Base-by-base conservation (phyloP, 1,284 basidiomycete species). In the Xerocomus minutiporus region DNA sequence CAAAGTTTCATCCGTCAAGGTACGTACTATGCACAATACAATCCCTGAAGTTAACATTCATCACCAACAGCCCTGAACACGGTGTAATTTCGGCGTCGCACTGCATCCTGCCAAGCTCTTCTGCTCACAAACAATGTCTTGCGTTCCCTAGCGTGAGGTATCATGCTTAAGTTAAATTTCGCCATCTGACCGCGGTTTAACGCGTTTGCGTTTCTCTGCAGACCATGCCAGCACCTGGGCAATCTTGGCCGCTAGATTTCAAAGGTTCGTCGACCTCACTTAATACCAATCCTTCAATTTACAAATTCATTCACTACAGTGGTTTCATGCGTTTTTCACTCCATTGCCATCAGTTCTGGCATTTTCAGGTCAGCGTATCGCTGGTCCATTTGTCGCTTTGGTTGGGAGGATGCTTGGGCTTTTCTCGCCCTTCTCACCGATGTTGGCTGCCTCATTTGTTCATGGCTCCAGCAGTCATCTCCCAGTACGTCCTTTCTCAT, bases 401-500 rank as follows among this genome's bases (percentile, higher is more conserved):
- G 57, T 8, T 61, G 60, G 52, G 60, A 64, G 1, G 53, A 64
- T 39, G 15, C 29, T 2, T 61, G 57, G 58, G 62, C 60, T 35
- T 9, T 43, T 7, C 28, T 64, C 26, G 61, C 63, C 11, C 51
- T 62, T 52, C 23, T 60, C 4, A 46, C 51, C 15, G 62, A 62
- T 36, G 2, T 55, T 6, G 42, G n/a, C 12, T 46, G 38, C 41
- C 47, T 64, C 39, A 5, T 43, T 23, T 57, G 48, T 28, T 26
- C 39, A 9, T 62, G 49, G 50, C 8, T 57, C 13, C 44, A 53
- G 17, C 36, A n/a, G 8, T 47, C 58, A 23, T 6, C 38, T 17
- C 46, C 60, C 1, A 11, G 56, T 62, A 13, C 15, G 52, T 46
- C 28, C 11, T 31, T 3, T 40, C 28, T 23, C 42, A 3, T 31